Evolutionary conservation across 805 yeast genomes (phyloP).

Genomic region (Kluyveromyces starmeri): DNA sequence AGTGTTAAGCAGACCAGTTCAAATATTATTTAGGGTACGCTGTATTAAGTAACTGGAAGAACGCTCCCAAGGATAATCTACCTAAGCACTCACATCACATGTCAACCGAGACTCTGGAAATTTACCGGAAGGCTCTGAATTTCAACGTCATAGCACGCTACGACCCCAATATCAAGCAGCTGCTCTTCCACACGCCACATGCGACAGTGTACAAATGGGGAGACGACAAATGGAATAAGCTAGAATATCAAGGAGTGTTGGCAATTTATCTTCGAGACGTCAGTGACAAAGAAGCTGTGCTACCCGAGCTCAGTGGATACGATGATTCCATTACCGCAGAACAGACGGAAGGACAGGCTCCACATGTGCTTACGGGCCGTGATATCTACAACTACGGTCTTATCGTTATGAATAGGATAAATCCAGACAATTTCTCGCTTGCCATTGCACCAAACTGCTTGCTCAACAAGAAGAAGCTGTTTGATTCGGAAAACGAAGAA

Average conservation of each 20-base stretch:
- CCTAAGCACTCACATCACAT: not conserved
- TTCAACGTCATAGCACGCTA: conserved; percentile 71
- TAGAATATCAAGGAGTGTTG: conserved; percentile 62
- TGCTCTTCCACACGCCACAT: conserved; percentile 61
- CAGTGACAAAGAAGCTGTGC: conserved; percentile 17
- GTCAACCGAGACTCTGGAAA: conserved; percentile 37
- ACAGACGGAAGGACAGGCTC: conserved; percentile 6
- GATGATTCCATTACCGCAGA: conserved; percentile 15
- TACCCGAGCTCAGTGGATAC: conserved; percentile 21
- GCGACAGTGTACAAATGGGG: conserved; percentile 60
- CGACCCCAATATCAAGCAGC: conserved; percentile 61
- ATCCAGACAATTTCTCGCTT: conserved; percentile 62
- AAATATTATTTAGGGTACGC: too few relatives aligned
- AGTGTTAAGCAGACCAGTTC: too few relatives aligned
- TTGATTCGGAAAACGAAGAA: conserved; percentile 22
- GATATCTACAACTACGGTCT: conserved; percentile 55
- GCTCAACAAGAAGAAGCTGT: conserved; percentile 34
- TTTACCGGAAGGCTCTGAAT: conserved; percentile 59
- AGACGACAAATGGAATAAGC: conserved; percentile 58
- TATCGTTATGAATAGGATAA: conserved; percentile 56
- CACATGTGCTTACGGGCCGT: conserved; percentile 20
- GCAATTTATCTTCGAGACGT: conserved; percentile 52
- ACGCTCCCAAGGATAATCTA: too few relatives aligned
- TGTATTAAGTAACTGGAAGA: too few relatives aligned
- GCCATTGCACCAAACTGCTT: conserved; percentile 55